Base-by-base conservation (phyloP, 192 early-diverging fungal species). In the Mortierella antarctica region DNA sequence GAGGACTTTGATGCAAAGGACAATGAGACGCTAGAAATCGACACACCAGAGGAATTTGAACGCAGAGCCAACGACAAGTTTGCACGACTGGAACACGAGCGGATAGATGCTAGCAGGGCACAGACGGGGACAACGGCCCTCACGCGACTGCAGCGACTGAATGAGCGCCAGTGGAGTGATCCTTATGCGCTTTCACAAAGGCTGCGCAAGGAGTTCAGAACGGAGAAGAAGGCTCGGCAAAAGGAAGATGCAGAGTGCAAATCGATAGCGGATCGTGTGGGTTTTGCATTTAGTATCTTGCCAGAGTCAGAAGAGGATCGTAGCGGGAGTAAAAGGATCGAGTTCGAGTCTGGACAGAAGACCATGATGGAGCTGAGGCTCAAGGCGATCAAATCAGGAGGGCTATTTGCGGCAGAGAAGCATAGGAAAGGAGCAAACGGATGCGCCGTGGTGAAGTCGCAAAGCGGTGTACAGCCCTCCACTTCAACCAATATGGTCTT, bases 121-220 rank as follows among this genome's bases (percentile, higher is more conserved):
- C 72, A 83, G 20, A 84, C 88, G 18, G 66, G 78, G 7, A 62
- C 47, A 4, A 84, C 91, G 6, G 71, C 85, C 4, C 73, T 98
- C 7, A 86, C 86, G 0, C 64, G 85, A 12, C 78, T 95, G 21
- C 90, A 93, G 78, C 77, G 77, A 11, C 79, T 88, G 6, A 95
- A 88, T 58, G 88, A 96, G n/a, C 73, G 81, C 15, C 87, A 91
- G 49, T 96, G 95, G 95, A 87, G 81, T 39, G 92, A 98, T 73
- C 88, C 95, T 1, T 97, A 96, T 70, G 75, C 87, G 8, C 80
- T 87, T 41, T 95, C 93, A 40, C 90, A 93, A 66, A 73, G 73
- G 49, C 60, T 97, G 49, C 88, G 96, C 9, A 90, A 88, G 49
- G 85, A 85, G 51, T 94, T 97, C 66, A 74, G 96, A 39, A 87